These are phyloP conservation scores for Fusarium protoensiforme DNA, from an alignment of 2,329 filamentous ascomycete genomes.

Conservation along the genomic window DNA sequence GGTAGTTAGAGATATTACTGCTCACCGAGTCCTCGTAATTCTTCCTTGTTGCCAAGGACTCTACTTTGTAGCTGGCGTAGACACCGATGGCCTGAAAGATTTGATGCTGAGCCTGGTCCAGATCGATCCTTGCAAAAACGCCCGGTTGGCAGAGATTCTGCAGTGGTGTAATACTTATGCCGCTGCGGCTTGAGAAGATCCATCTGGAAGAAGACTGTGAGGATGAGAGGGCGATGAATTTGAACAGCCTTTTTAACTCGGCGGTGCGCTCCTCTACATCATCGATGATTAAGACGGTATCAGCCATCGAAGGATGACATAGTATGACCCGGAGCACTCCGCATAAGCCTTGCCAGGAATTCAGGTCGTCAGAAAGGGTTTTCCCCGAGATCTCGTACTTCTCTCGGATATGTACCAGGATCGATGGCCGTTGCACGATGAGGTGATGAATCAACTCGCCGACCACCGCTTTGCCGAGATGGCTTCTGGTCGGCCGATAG, in stretches of 20 bases:
- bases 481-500: background rate
- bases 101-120: background rate
- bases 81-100: background rate
- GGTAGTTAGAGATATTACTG: background rate
- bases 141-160: no score
- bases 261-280: background rate
- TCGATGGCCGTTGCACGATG: background rate
- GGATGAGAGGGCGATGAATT: no score
- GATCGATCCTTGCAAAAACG: background rate
- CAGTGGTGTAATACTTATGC: no score
- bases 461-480: background rate
- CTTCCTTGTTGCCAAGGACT: background rate
- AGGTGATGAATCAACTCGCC: background rate
- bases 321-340: background rate
- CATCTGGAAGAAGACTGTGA: no score
- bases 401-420: background rate
- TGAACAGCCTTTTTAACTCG: no score
- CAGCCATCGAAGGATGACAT: accelerated
- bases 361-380: background rate
- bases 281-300: background rate
- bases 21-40: background rate
- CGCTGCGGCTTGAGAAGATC: background rate
- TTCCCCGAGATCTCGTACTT: background rate
- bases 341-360: accelerated
- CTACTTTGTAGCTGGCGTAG: background rate